These are phyloP conservation scores for Candida dendrica DNA, from an alignment of 805 yeast genomes.

Conservation along the genomic window DNA sequence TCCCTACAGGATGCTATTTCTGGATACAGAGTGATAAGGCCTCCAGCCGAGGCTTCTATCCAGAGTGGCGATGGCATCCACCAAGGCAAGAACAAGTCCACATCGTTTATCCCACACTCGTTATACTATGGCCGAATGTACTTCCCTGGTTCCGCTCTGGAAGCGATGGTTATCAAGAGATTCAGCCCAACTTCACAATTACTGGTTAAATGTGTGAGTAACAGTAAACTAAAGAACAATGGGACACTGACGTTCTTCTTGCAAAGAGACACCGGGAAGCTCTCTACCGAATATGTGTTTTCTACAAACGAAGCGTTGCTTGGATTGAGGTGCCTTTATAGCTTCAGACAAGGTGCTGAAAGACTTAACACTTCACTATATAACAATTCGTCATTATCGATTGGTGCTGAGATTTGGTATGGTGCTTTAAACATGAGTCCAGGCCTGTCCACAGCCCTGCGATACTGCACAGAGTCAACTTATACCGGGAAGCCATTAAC, in stretches of 20 bases:
- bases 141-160: constrained; percentile 79
- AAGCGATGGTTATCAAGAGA: constrained; percentile 75
- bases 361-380: constrained; percentile 35
- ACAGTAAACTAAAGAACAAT: constrained; percentile 44
- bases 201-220: constrained; percentile 69
- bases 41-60: constrained; percentile 18
- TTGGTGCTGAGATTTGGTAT: constrained; percentile 88
- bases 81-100: too few relatives aligned
- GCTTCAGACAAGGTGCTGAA: constrained; percentile 36
- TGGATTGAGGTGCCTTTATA: constrained; percentile 76
- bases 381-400: constrained; percentile 57
- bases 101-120: constrained; percentile 23
- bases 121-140: constrained; percentile 81
- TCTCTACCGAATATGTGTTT: constrained; percentile 67
- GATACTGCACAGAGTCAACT: constrained; percentile 81
- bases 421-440: constrained; percentile 82
- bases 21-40: constrained; percentile 57
- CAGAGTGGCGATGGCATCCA: too few relatives aligned
- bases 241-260: constrained; percentile 59
- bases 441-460: constrained; percentile 75
- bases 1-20: constrained; percentile 62
- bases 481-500: constrained; percentile 87
- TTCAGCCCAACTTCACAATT: constrained; percentile 55
- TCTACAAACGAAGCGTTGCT: constrained; percentile 78
- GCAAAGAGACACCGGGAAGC: constrained; percentile 59